Conservation (phyloP, 306 rosid genomes). For the Senna tora region DNA sequence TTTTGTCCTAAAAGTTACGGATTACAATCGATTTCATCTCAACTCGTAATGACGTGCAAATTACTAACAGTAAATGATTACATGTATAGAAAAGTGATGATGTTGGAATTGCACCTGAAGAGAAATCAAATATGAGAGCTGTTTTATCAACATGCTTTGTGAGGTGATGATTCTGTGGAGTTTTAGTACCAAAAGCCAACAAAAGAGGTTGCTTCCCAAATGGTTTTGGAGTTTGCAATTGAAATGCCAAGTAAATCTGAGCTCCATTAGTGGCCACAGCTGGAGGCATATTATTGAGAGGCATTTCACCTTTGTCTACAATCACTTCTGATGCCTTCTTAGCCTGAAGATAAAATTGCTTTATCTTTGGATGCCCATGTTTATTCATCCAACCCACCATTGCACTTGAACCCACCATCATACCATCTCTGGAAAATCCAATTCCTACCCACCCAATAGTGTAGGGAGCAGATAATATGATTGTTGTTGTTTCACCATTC, state of each 20-base stretch:
- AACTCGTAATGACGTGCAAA: no score
- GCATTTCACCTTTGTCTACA: constrained; percentile 85
- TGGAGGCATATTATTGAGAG: constrained; percentile 81
- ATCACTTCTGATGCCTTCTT: constrained; percentile 65
- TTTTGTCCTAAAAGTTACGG: no score
- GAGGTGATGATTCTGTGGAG: constrained; percentile 68
- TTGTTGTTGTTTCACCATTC: constrained; percentile 63
- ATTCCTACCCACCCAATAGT: constrained; percentile 96
- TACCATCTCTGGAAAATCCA: constrained; percentile 84
- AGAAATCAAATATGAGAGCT: constrained; percentile 71
- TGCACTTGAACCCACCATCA: constrained; percentile 98
- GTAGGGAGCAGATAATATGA: constrained; percentile 84
- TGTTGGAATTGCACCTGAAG: constrained; percentile 54
- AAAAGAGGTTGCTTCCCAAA: constrained; percentile 75
- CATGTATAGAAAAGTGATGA: no score
- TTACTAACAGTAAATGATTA: no score
- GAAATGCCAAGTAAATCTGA: constrained; percentile 87
- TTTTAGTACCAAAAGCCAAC: constrained; percentile 67
- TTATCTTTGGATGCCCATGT: constrained; percentile 83
- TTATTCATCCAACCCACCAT: constrained; percentile 89
- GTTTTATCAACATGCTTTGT: constrained; percentile 67
- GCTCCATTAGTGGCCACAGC: constrained; percentile 87
- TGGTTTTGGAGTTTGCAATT: constrained; percentile 60
- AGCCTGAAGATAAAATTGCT: constrained; percentile 85
- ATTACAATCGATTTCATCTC: no score